Evolutionary conservation across 345 rosid species (phyloP).

Genomic region (Alliaria petiolata): DNA sequence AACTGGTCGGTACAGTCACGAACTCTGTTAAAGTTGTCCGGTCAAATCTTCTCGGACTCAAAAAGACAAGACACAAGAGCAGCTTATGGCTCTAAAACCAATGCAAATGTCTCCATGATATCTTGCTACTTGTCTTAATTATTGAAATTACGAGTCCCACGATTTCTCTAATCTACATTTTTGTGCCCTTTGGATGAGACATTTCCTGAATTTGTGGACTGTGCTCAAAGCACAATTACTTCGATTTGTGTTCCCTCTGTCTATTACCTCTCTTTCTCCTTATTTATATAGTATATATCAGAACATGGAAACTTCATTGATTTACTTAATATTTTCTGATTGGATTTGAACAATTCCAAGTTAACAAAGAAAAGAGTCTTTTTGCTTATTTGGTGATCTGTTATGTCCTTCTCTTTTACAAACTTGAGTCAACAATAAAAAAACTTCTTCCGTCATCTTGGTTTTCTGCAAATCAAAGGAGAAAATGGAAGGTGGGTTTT

Average conservation of each 20-base stretch:
- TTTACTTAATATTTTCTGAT: neutral
- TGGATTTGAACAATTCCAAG: constrained; percentile 21
- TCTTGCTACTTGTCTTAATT: neutral
- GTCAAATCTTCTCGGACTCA: constrained; percentile 25
- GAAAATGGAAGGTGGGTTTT: constrained; percentile 52
- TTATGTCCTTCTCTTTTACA: neutral
- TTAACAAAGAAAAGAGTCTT: neutral
- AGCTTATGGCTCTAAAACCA: constrained; percentile 17
- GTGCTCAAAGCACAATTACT: neutral
- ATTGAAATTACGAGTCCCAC: neutral
- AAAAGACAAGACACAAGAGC: constrained; percentile 27
- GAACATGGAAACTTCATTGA: constrained; percentile 11
- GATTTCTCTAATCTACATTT: constrained; percentile 13
- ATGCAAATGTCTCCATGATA: constrained; percentile 22
- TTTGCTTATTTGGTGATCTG: neutral
- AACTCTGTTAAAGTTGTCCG: constrained; percentile 24
- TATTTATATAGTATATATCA: constrained; percentile 12
- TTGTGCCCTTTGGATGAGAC: constrained; percentile 22
- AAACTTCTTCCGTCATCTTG: neutral
- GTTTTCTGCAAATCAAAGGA: neutral
- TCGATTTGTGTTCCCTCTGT: constrained; percentile 14
- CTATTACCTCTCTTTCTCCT: constrained; percentile 3
- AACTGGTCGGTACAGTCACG: constrained; percentile 22
- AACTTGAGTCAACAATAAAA: constrained; percentile 3
- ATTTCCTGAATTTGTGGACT: constrained; percentile 16